Conservation (phyloP, 495 filamentous ascomycete species). For the Penicillium daleae region DNA sequence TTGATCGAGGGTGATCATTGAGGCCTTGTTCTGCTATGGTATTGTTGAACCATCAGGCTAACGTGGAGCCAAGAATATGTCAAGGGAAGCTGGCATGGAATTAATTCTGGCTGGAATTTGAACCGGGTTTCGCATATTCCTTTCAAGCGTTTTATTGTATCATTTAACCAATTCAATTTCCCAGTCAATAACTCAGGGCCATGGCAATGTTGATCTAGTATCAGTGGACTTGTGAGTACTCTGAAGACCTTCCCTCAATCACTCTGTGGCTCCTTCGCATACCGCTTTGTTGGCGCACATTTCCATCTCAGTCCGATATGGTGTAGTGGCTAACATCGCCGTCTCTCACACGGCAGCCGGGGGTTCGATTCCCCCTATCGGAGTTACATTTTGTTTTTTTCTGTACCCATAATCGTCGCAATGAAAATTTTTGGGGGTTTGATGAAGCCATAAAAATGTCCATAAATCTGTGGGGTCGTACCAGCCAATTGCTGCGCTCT, state of each 20-base stretch:
- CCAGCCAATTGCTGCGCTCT: too few species aligned
- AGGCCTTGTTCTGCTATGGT: not conserved
- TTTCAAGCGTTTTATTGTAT: not conserved
- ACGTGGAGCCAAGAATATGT: not conserved
- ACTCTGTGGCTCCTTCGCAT: not conserved
- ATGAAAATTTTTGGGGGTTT: not conserved
- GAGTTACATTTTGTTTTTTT: slow-evolving; percentile 13
- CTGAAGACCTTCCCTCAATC: not conserved
- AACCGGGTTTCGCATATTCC: not conserved
- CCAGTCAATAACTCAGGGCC: not conserved
- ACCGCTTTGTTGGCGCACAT: too few species aligned
- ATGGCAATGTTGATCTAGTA: not conserved
- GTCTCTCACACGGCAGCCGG: slow-evolving; percentile 49
- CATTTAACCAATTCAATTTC: not conserved
- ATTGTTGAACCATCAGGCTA: not conserved
- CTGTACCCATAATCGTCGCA: too few species aligned
- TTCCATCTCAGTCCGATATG: slow-evolving; percentile 34
- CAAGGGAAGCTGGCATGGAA: too few species aligned
- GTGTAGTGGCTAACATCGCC: slow-evolving; percentile 50
- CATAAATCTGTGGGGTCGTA: not conserved
- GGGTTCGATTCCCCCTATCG: slow-evolving; percentile 48
- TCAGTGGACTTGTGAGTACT: not conserved
- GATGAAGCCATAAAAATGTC: not conserved
- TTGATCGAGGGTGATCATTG: not conserved
- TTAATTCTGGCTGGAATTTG: not conserved